Percentiles rank a stretch among this genome's conserved stretches.
Conservation (phyloP, 2,329 filamentous ascomycete species). For the Thelonectria rubi region DNA sequence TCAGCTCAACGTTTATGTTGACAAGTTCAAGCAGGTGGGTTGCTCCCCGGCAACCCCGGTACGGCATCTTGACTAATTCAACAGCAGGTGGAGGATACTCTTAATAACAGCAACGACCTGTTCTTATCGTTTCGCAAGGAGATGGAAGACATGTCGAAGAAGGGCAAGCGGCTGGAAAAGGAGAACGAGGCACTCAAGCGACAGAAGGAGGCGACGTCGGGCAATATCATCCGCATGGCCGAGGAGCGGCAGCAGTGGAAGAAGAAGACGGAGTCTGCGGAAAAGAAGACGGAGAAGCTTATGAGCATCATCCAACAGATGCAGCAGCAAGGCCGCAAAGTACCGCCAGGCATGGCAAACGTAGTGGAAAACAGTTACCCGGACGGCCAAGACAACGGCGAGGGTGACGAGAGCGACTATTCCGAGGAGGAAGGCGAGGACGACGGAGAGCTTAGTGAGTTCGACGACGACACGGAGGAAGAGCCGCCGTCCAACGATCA, state of each 20-base stretch:
- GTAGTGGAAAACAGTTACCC: constrained; percentile 69
- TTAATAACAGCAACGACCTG: constrained; percentile 97
- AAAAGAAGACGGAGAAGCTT: constrained; percentile 88
- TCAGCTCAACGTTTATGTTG: constrained; percentile 97
- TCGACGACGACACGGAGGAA: constrained; percentile 69
- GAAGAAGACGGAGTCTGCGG: constrained; percentile 64
- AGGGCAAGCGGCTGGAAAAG: constrained; percentile 95
- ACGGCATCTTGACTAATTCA: constrained; percentile 40
- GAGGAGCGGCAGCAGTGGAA: constrained; percentile 88
- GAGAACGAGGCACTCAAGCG: constrained; percentile 91
- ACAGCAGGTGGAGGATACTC: constrained; percentile 90
- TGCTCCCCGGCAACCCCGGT: constrained; percentile 17
- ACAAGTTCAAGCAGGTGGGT: constrained; percentile 98
- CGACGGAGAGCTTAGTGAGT: constrained; percentile 70
- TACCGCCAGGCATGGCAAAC: constrained; percentile 69
- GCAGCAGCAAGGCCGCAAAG: constrained; percentile 90
- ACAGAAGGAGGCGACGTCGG: constrained; percentile 92
- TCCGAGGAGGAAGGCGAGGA: constrained; percentile 55
- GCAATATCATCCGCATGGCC: constrained; percentile 97
- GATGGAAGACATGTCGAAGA: constrained; percentile 99
- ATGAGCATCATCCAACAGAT: constrained; percentile 95
- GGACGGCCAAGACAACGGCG: constrained; percentile 57
- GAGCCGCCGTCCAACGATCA: constrained; percentile 52
- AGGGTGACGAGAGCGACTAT: constrained; percentile 70
- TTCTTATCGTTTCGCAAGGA: constrained; percentile 98